phyloP scores from a whole-genome alignment of 2,329 filamentous ascomycete species.

The Camillea tinctor region DNA sequence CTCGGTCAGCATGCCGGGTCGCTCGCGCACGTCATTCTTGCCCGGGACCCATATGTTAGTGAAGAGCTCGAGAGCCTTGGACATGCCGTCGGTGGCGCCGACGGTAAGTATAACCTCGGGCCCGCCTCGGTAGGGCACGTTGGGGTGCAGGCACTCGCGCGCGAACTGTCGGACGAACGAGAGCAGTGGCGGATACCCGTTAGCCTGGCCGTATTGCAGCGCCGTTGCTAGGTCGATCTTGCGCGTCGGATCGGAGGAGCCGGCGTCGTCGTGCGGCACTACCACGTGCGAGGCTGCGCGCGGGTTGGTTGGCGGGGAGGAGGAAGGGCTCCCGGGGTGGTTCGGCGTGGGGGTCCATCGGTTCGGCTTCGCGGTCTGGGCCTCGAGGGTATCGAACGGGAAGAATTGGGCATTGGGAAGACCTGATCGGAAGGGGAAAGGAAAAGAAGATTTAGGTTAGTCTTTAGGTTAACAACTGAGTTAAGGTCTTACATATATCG shows the following conservation, averaged over 20 bases:
- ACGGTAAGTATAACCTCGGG: constrained; percentile 77
- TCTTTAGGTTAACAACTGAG: too few relatives aligned
- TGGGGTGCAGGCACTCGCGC: constrained; percentile 73
- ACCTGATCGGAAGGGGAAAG: constrained; percentile 46
- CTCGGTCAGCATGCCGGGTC: constrained; percentile 78
- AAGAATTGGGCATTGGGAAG: constrained; percentile 81
- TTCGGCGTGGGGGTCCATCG: constrained; percentile 73
- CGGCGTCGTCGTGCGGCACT: constrained; percentile 57
- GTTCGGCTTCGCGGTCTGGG: constrained; percentile 70
- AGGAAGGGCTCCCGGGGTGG: constrained; percentile 45
- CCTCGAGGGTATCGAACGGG: constrained; percentile 87
- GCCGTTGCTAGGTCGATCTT: constrained; percentile 81
- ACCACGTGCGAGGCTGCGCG: constrained; percentile 54
- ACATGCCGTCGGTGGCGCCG: constrained; percentile 82
- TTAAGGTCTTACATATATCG: neutral
- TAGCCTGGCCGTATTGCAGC: constrained; percentile 81
- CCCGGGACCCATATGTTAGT: constrained; percentile 72
- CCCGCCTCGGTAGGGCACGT: constrained; percentile 73
- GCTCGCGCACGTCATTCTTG: constrained; percentile 63
- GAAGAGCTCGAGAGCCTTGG: constrained; percentile 74
- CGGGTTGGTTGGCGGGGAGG: constrained; percentile 34
- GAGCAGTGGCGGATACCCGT: constrained; percentile 77
- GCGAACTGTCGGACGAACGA: constrained; percentile 79
- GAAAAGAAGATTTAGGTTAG: constrained; percentile 1
- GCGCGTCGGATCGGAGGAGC: constrained; percentile 55